phyloP scores from a whole-genome alignment of 2,329 filamentous ascomycete genomes.

The Tolypocladium tropicale region DNA sequence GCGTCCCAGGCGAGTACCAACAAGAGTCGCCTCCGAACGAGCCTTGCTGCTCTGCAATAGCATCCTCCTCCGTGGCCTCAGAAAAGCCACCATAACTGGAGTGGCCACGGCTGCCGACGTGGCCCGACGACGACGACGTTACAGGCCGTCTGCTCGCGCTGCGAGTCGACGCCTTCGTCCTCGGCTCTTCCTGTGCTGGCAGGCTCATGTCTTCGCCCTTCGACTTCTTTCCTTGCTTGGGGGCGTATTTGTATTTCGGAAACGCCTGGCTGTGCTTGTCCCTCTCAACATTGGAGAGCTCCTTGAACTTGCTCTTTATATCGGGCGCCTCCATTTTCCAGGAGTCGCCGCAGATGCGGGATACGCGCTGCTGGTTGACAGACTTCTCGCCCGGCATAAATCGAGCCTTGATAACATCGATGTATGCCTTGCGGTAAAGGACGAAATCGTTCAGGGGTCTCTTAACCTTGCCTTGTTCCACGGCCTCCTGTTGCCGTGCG shows the following conservation, averaged over 20 bases:
- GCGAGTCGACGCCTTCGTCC: not conserved
- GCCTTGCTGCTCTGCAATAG: not conserved
- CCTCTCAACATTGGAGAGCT: conserved; percentile 70
- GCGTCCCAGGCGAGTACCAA: not conserved
- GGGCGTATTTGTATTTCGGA: conserved; percentile 89
- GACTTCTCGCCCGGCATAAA: conserved; percentile 30
- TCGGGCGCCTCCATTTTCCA: conserved; percentile 71
- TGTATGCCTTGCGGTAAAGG: conserved; percentile 85
- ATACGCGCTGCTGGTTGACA: conserved; percentile 92
- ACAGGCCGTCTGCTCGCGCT: not conserved
- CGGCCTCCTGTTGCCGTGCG: conserved; percentile 51
- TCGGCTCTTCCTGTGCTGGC: not conserved
- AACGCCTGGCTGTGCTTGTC: conserved; percentile 78
- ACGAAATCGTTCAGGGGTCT: conserved; percentile 98
- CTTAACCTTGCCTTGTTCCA: conserved; percentile 69
- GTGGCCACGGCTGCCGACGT: not conserved
- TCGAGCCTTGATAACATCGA: not conserved
- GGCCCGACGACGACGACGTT: not conserved
- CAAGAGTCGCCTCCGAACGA: not conserved
- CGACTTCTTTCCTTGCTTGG: conserved; percentile 51
- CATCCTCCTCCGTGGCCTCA: not conserved
- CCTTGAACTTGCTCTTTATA: conserved; percentile 65
- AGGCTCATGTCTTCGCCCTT: conserved; percentile 5
- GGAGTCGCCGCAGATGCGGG: conserved; percentile 72
- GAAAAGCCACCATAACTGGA: not conserved